A percentile compares a stretch with the other conserved stretches of the same genome.
phyloP scores from a whole-genome alignment of 169 alveolate genomes.

The Theileria annulata region DNA sequence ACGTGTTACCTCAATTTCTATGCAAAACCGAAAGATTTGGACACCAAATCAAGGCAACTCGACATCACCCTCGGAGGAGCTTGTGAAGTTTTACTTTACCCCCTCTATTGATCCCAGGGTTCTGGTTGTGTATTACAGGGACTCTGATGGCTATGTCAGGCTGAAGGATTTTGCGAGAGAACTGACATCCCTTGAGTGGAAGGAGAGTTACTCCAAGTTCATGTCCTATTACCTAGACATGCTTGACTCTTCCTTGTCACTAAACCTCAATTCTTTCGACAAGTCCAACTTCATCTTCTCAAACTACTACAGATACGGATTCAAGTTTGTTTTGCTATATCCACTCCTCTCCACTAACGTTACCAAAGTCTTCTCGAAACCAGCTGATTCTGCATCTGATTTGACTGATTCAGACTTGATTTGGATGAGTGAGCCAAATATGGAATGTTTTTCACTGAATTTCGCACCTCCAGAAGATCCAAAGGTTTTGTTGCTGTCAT shows the following conservation, averaged over 20 bases:
- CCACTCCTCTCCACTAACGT: not conserved
- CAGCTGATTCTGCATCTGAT: not conserved
- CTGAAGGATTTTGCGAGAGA: conserved; percentile 4
- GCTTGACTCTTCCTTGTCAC: conserved; percentile 6
- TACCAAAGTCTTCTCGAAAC: not conserved
- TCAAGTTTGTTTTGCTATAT: not conserved
- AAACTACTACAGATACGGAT: not conserved
- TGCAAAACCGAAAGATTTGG: not conserved
- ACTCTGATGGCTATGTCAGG: not conserved
- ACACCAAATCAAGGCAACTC: not conserved
- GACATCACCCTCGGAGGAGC: not conserved
- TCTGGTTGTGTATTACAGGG: conserved; percentile 12
- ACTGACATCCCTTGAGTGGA: not conserved
- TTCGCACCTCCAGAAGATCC: conserved; percentile 17
- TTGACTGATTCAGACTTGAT: not conserved
- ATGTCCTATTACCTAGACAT: not conserved
- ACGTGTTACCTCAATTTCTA: not conserved
- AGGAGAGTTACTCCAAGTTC: conserved; percentile 1
- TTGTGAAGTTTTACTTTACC: conserved; percentile 7
- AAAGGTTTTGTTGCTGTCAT: not conserved
- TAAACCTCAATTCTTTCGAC: not conserved
- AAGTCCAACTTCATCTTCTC: not conserved
- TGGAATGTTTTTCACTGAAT: not conserved
- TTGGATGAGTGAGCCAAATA: not conserved
- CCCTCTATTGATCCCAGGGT: not conserved